Percentiles rank a stretch among this genome's conserved stretches.
phyloP scores from a whole-genome alignment of 139 green algal genomes.

The Penium margaritaceum region DNA sequence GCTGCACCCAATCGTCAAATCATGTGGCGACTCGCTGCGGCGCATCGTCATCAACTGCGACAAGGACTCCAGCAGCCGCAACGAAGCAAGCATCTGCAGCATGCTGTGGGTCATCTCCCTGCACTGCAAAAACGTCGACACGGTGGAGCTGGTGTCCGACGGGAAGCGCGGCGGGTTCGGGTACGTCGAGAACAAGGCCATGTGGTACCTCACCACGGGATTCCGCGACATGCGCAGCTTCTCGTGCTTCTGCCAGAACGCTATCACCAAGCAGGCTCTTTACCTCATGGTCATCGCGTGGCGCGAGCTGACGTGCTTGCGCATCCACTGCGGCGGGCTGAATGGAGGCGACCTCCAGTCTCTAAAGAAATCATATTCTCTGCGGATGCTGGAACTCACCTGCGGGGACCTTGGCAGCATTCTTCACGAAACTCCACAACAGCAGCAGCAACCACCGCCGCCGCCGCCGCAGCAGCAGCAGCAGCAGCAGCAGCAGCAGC shows the following conservation, averaged over 20 bases:
- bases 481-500: no score
- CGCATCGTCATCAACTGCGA: constrained; percentile 22
- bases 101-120: constrained; percentile 29
- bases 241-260: constrained; percentile 21
- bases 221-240: constrained; percentile 26
- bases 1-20: constrained; percentile 26
- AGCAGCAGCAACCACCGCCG: neutral
- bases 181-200: constrained; percentile 34
- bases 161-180: constrained; percentile 12
- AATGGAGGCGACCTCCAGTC: constrained; percentile 20
- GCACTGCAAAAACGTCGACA: constrained; percentile 26
- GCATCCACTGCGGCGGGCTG: constrained; percentile 22
- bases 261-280: constrained; percentile 27
- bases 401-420: neutral
- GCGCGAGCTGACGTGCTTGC: constrained; percentile 18
- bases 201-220: constrained; percentile 34
- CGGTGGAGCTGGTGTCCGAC: constrained; percentile 24
- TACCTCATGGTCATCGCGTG: constrained; percentile 39
- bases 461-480: no score
- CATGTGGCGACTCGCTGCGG: neutral
- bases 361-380: constrained; percentile 26
- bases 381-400: constrained; percentile 18
- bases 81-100: constrained; percentile 28
- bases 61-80: constrained; percentile 19
- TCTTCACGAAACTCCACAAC: neutral